Percentiles rank a stretch among this genome's conserved stretches.
Evolutionary conservation across 2,329 filamentous ascomycete species (phyloP).

Genomic region (Ophiostoma sp.): DNA sequence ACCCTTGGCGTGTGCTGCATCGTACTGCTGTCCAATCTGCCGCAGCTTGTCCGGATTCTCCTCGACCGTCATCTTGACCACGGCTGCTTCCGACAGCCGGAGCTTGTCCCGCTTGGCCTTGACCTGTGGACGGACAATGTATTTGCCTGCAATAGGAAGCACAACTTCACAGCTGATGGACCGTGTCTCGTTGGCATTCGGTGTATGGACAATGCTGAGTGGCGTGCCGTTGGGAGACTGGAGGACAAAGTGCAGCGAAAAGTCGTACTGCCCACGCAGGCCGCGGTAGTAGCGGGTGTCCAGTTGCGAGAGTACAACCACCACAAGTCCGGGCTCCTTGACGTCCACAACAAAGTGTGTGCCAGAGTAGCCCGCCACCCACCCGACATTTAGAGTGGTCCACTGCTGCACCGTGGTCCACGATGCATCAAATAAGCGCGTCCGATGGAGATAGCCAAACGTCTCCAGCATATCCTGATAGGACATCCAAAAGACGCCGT

Average conservation of each 20-base stretch:
- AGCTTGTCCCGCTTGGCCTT: conserved; percentile 52
- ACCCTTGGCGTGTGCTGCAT: conserved; percentile 54
- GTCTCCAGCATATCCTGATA: conserved; percentile 48
- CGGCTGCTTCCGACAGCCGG: conserved; percentile 56
- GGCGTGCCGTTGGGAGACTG: background rate
- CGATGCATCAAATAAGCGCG: conserved; percentile 47
- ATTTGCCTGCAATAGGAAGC: conserved; percentile 64
- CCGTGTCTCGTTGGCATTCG: conserved; percentile 41
- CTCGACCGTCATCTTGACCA: conserved; percentile 51
- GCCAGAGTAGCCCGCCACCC: conserved; percentile 48
- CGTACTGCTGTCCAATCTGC: conserved; percentile 59
- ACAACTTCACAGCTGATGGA: conserved; percentile 72
- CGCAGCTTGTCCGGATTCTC: conserved; percentile 63
- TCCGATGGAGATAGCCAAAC: conserved; percentile 48
- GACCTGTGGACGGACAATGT: conserved; percentile 69
- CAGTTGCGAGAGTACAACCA: conserved; percentile 48
- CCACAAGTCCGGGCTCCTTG: conserved; percentile 44
- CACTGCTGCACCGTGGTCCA: conserved; percentile 50
- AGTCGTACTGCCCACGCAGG: conserved; percentile 47
- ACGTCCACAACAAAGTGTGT: conserved; percentile 48
- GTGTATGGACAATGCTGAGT: conserved; percentile 38
- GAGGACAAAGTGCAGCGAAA: conserved; percentile 44
- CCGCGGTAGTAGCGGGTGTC: conserved; percentile 49
- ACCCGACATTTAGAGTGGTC: conserved; percentile 46
- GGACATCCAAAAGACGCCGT: conserved; percentile 57